Evolutionary conservation across 768 basidiomycete genomes (phyloP), one percentile per base, ranked within the genome.

Genomic region (Strobilomyces dryophilus): DNA sequence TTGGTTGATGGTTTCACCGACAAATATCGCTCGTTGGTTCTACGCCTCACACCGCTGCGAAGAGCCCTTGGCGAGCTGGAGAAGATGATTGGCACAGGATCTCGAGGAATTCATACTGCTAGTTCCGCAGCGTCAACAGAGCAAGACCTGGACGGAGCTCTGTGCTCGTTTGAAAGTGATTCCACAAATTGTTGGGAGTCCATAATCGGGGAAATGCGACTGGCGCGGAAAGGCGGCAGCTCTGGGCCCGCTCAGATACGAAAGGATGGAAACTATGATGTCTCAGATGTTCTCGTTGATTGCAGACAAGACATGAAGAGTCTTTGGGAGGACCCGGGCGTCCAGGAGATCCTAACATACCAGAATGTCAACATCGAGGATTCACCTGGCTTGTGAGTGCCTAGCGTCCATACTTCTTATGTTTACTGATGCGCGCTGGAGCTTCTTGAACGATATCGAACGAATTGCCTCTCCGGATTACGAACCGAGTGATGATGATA

Each of bases 401-500:
- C 20, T 29, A 17, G 10, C 31, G 34, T 58, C 61, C 51, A 61
- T 62, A 35, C 44, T 1, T 10, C 34, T 10, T 20, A 45, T 21
- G 4, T 26, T 41, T 43, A 18, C 58, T 59, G 18, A 61, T 37
- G 14, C 21, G 17, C 21, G 8, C 49, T 32, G 54, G 26, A 89
- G 88, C 64, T 91, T 89, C 66, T 72, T 91, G 47, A 76, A 82
- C 54, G 86, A 89, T 55, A 72, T 82, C 14, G 79, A 82, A 3
- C 81, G 89, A 36, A 82, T 91, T 48, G 83, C 83, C 14, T 69
- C 74, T 18, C 64, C 71, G n/a, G 74, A 72, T 53, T 91, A 88
- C 62, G 77, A 84, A 56, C 87, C 88, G 1, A 82, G 77, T 3
- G 88, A 88, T 56, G 79, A 85, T 48, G 90, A 92, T 59, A 81